A percentile compares a stretch with the other conserved stretches of the same genome.
Conservation (phyloP, 1,284 basidiomycete species). For the Boletus calvinii region DNA sequence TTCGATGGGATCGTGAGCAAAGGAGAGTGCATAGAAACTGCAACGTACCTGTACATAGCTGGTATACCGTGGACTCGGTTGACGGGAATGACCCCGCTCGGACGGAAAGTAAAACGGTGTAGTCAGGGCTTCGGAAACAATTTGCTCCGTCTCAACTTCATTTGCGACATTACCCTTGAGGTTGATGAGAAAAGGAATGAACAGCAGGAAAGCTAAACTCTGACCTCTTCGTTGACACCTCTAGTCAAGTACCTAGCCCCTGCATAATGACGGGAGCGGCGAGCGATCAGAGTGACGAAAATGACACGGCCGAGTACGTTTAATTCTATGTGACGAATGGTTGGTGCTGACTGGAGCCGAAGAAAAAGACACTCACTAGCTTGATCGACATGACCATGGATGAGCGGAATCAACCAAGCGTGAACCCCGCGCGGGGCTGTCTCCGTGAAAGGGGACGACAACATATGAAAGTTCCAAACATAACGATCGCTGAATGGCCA, state of each 20-base stretch:
- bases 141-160: conserved; percentile 99
- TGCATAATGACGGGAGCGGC: conserved; percentile 93
- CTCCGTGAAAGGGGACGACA: conserved; percentile 63
- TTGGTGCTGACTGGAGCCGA: not conserved
- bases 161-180: conserved; percentile 94
- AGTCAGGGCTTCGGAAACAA: conserved; percentile 91
- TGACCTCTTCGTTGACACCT: conserved; percentile 88
- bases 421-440: conserved; percentile 33
- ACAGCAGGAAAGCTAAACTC: not conserved
- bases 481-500: conserved; percentile 87
- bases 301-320: conserved; percentile 89
- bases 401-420: conserved; percentile 87
- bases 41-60: conserved; percentile 81
- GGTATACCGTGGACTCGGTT: conserved; percentile 84
- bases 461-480: conserved; percentile 94
- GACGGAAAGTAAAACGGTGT: conserved; percentile 83
- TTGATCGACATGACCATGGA: conserved; percentile 98
- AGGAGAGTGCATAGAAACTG: not conserved
- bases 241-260: conserved; percentile 95
- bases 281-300: conserved; percentile 92
- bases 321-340: conserved; percentile 61
- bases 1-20: conserved; percentile 33
- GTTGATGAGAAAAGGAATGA: not conserved
- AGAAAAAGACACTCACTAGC: conserved; percentile 67
- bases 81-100: conserved; percentile 39